Base-by-base conservation (phyloP, 495 filamentous ascomycete species). In the Penicillium soppii region DNA sequence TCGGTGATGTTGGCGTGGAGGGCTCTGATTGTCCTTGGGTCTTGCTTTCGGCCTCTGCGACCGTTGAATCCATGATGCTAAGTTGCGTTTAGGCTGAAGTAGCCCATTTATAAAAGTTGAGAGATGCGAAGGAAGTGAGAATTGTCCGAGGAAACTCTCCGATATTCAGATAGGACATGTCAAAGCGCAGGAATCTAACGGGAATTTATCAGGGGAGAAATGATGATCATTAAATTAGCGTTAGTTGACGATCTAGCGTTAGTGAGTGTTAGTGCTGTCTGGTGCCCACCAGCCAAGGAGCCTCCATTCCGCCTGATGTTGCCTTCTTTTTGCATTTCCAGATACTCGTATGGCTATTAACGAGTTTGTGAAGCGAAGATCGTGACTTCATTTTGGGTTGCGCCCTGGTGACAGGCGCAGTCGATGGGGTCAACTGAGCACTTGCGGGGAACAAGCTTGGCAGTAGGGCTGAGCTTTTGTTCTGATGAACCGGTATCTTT, bases 171-270 rank as follows among this genome's bases (percentile, higher is more conserved):
- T 27, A 43, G 47, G 43, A 53, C 47, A 54, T 56, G 47, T 52
- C 29, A 42, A 26, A 51, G 22, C 9, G 43, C 25, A 47, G 33
- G 8, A 19, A 35, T 20, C 29, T 38, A 7, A 6, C 12, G 16
- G 51, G 17, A 47, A 26, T 38, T 56, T 43, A 52, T 59, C 53
- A 62, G 56, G 56, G 58, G 62, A 51, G 30, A 44, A 50, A 37
- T 45, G 38, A 42, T 44, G 58, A 65, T 62, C 62, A 65, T 62
- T n/a, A n/a, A n/a, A n/a, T 59, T 65, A 65, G 40, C 33, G 49
- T 44, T 52, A 42, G 29, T 21, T 21, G 50, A 42, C 47, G 59
- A 57, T 62, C 58, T 40, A 22, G 47, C n/a, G 47, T 39, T 62
- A 58, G 55, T 16, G 37, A 23, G 6, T 25, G 43, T 43, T 41